Evolutionary conservation across 306 rosid genomes (phyloP), one percentile per base, ranked within the genome.

Genomic region (Medicago arabica): DNA sequence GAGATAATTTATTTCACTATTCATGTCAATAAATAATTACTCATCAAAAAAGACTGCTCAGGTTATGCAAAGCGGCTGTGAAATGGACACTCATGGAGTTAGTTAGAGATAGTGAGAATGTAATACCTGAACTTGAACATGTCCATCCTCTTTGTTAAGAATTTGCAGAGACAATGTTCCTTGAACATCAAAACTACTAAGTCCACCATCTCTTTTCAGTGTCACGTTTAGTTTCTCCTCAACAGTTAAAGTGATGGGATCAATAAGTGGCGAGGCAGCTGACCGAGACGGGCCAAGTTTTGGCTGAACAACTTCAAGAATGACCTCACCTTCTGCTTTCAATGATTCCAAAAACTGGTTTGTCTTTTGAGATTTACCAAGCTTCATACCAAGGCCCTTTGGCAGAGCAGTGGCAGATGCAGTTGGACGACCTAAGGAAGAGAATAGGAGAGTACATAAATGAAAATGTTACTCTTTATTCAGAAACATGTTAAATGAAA

Each of bases 281-380:
- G 93, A 40, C 59, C 83, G 89, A 36, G 97, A 87, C 57, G 67
- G 92, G 73, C 91, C 84, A 46, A 72, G 81, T 82, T 78, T 95
- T 71, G 96, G 98, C 72, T 89, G 97, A 68, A 92, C 90, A 82
- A 92, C 97, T 86, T 92, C 98, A 67, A 86, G 82, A 81, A 95
- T 89, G 78, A 90, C 97, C 85, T 95, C 99, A 31, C 99, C 99
- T 83, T 95, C 98, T 34, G 97, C 96, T 85, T 95, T 92, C 83
- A 95, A 14, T 73, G 99, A 95, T 85, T 92, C 99, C 79, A 95
- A 84, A 81, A 95, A 88, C 59, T 95, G 96, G 86, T 87, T 90
- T 47, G 93, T 83, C 93, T 81, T 92, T 76, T 92, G 96, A 71
- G 96, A 87, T 83, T 90, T 94, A 60, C 96, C 97, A 67, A 89